phyloP scores from a whole-genome alignment of 2,329 filamentous ascomycete genomes.

The Metarhizium brunneum region DNA sequence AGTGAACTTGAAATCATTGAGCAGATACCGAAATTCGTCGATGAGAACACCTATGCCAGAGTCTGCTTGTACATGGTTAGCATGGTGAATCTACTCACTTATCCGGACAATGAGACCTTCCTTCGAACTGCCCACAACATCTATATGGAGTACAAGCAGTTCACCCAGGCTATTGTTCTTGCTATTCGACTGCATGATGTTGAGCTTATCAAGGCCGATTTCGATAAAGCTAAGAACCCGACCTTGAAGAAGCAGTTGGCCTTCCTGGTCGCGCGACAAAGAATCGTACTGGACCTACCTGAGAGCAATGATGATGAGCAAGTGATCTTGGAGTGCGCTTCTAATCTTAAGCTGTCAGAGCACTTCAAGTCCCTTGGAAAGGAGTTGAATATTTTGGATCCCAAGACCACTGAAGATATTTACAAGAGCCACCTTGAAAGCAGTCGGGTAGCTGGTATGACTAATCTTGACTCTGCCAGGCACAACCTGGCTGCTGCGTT shows the following conservation, averaged over 20 bases:
- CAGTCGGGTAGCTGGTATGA: constrained; percentile 83
- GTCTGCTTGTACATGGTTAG: constrained; percentile 98
- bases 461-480: constrained; percentile 87
- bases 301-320: constrained; percentile 60
- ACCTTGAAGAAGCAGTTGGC: constrained; percentile 87
- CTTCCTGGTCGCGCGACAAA: constrained; percentile 84
- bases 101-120: constrained; percentile 94
- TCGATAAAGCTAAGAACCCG: constrained; percentile 70
- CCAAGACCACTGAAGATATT: constrained; percentile 95
- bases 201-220: constrained; percentile 72
- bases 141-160: constrained; percentile 87
- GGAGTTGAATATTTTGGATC: constrained; percentile 92
- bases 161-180: constrained; percentile 85
- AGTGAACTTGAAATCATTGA: constrained; percentile 98
- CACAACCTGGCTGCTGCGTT: constrained; percentile 95
- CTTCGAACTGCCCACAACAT: constrained; percentile 87
- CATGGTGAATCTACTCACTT: constrained; percentile 96
- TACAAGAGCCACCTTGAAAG: constrained; percentile 99
- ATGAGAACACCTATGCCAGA: constrained; percentile 85
- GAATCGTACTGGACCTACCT: constrained; percentile 68
- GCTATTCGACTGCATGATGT: constrained; percentile 89
- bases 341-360: constrained; percentile 79
- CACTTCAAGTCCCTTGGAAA: constrained; percentile 92
- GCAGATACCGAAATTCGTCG: constrained; percentile 76
- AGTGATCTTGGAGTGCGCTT: constrained; percentile 72